Percentiles rank a stretch among this genome's conserved stretches.
phyloP scores from a whole-genome alignment of 2,329 filamentous ascomycete genomes.

The Hypoxylon sp. region DNA sequence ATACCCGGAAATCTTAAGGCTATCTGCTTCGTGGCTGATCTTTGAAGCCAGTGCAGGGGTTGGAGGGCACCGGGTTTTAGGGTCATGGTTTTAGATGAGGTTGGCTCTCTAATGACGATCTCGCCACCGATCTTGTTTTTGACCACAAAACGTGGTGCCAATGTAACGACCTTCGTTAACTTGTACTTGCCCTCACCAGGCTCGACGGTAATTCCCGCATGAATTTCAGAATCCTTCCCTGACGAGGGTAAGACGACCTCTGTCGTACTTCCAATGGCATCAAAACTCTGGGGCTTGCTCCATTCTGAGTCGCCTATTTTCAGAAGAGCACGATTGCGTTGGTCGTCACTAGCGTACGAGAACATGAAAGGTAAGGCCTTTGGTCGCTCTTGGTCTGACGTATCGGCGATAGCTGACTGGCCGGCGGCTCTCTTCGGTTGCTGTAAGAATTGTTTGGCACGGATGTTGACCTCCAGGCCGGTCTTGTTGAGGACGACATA shows the following conservation, averaged over 20 bases:
- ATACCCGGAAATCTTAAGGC: constrained; percentile 93
- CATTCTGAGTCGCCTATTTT: constrained; percentile 91
- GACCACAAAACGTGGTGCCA: constrained; percentile 91
- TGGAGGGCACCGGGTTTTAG: constrained; percentile 82
- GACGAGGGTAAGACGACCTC: constrained; percentile 85
- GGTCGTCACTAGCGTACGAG: constrained; percentile 88
- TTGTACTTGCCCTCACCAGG: constrained; percentile 98
- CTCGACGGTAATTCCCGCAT: constrained; percentile 87
- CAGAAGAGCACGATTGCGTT: constrained; percentile 88
- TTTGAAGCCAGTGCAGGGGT: constrained; percentile 90
- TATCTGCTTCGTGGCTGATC: constrained; percentile 85
- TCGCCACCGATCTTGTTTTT: constrained; percentile 94
- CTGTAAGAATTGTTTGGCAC: constrained; percentile 89
- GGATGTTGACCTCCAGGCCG: constrained; percentile 86
- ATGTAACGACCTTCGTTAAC: constrained; percentile 92
- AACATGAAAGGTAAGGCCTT: constrained; percentile 95
- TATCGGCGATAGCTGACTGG: constrained; percentile 70
- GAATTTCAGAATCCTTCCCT: constrained; percentile 81
- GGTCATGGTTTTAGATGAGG: constrained; percentile 85
- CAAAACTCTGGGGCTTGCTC: constrained; percentile 98
- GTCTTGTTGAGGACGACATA: constrained; percentile 97
- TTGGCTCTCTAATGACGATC: constrained; percentile 89
- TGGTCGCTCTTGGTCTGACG: constrained; percentile 65
- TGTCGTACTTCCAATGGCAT: constrained; percentile 92
- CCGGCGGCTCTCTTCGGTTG: constrained; percentile 86